phyloP scores from a whole-genome alignment of 257 asterid genomes.

The Penstemon newberryi region DNA sequence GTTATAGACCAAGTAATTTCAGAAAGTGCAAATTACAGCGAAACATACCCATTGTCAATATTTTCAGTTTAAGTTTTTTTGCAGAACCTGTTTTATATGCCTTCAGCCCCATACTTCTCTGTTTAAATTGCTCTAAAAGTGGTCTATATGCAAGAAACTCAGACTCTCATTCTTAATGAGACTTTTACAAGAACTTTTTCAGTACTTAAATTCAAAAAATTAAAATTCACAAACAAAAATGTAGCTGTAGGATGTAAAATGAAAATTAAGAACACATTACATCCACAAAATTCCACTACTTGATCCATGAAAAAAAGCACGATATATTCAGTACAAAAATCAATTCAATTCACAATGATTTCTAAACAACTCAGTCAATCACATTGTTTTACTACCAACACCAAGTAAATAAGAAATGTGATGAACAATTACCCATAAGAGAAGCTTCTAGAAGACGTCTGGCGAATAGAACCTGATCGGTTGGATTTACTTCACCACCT shows the following conservation, averaged over 20 bases:
- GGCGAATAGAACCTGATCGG: conserved; percentile 82
- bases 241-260: too few relatives aligned
- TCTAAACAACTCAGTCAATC: not conserved
- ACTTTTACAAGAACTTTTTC: not conserved
- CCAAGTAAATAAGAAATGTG: not conserved
- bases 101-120: not conserved
- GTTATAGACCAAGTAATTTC: too few relatives aligned
- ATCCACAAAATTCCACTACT: too few relatives aligned
- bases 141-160: not conserved
- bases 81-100: not conserved
- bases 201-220: not conserved
- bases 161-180: too few relatives aligned
- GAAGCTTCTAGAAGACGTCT: conserved; percentile 81
- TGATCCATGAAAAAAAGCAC: too few relatives aligned
- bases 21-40: too few relatives aligned
- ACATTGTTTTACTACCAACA: too few relatives aligned
- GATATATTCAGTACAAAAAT: too few relatives aligned
- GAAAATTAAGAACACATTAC: too few relatives aligned
- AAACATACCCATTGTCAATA: too few relatives aligned
- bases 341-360: not conserved
- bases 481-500: conserved; percentile 67
- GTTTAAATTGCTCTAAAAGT: not conserved
- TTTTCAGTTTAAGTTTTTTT: too few relatives aligned
- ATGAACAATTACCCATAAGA: conserved; percentile 66
- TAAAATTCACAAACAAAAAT: too few relatives aligned